Base-by-base conservation (phyloP, 1,139 yeast genomes). In the Suhomyces chickasaworum region DNA sequence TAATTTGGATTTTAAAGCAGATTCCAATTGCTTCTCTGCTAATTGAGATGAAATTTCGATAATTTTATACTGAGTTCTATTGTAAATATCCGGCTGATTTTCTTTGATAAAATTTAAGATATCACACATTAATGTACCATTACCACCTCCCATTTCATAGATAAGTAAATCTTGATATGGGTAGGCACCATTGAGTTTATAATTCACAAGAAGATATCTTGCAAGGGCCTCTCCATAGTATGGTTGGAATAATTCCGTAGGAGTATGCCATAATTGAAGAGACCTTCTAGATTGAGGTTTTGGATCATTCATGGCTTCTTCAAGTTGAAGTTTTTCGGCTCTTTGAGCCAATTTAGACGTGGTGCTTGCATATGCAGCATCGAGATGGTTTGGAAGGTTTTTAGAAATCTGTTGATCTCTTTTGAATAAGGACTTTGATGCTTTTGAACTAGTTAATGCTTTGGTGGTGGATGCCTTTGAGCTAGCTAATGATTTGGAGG, bases 81-180 rank as follows among this genome's bases (percentile, higher is more conserved):
- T 66, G 60, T 88, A 89, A 10, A 88, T 82, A 36, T 86, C 90
- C 0, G 95, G 93, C 51, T 85, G 86, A 16, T 76, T 70, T 20
- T 68, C 69, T 50, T 81, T 74, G 51, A 89, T 77, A 59, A 76
- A 89, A 57, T 83, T 84, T 54, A 89, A 66, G n/a, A 89, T 79
- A 58, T 89, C 85, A 49, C 80, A 66, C 96, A 89, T 89, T 47
- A 89, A 65, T 0, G 96, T 89, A 45, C 96, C 96, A 58, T 89
- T 89, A 53, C 96, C 96, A 31, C 93, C 96, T 48, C 96, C 96
- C 77, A 88, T 82, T 66, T 89, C 97, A 64, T 88, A 89, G 12
- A 89, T 86, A 7, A 83, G 73, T 41, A 89, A 69, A 55, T 84
- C 89, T 31, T 78, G 69, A 54, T 81, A 80, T 0, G 89, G 88